phyloP scores from a whole-genome alignment of 768 basidiomycete species.

The Lactarius deliciosus region DNA sequence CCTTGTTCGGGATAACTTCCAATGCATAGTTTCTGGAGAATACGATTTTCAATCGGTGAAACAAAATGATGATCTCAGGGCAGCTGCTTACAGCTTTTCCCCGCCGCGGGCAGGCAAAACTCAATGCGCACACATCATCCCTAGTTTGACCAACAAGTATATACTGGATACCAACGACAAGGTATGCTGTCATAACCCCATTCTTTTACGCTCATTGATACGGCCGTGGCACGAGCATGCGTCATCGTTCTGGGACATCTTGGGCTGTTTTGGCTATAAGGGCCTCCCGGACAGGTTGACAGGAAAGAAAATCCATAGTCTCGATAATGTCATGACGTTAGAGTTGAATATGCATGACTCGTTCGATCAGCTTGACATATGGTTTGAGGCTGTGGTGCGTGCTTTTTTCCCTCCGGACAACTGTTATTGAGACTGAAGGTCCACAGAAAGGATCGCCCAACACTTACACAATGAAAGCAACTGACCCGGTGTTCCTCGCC shows the following conservation, averaged over 20 bases:
- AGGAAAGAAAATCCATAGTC: background rate
- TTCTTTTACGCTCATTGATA: background rate
- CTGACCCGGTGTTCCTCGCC: background rate
- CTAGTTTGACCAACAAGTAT: background rate
- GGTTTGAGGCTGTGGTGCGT: background rate
- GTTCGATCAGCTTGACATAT: background rate
- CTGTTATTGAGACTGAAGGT: background rate
- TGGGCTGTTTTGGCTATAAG: background rate
- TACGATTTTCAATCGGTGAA: background rate
- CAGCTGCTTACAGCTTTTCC: too few relatives aligned
- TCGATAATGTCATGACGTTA: background rate
- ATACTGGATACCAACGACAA: background rate
- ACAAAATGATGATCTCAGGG: background rate
- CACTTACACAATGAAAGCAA: background rate
- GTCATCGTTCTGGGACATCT: background rate
- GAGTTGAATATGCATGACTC: background rate
- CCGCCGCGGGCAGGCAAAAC: background rate
- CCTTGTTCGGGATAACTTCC: background rate
- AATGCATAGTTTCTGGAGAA: background rate
- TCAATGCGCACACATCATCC: background rate
- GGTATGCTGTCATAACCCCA: background rate
- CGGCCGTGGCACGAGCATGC: background rate
- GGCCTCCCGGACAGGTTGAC: background rate
- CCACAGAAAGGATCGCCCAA: background rate
- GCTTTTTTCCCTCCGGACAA: background rate